A percentile compares a stretch with the other conserved stretches of the same genome.
These are phyloP conservation scores for Leccinellum luteum DNA, from an alignment of 768 basidiomycete species.

Conservation along the genomic window DNA sequence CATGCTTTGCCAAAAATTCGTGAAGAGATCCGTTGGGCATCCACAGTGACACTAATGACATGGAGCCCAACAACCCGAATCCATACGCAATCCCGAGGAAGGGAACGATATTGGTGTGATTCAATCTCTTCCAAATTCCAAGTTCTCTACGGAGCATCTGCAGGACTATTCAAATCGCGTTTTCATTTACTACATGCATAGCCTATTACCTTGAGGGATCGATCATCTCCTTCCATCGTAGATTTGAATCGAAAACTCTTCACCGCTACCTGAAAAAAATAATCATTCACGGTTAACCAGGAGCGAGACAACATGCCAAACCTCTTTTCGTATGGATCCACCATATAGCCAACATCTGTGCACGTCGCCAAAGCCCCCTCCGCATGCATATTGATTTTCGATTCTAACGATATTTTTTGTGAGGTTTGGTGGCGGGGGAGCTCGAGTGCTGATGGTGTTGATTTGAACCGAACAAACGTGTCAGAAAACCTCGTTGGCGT, in stretches of 20 bases:
- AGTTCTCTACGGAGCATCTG: neutral
- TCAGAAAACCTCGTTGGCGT: neutral
- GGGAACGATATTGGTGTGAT: too few relatives aligned
- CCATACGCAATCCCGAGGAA: too few relatives aligned
- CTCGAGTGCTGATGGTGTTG: neutral
- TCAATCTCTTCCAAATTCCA: too few relatives aligned
- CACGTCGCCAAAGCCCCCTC: neutral
- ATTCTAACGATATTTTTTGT: neutral
- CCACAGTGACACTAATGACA: too few relatives aligned
- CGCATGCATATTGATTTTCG: neutral
- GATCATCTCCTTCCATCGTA: neutral
- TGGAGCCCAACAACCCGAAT: too few relatives aligned
- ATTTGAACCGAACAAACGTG: neutral
- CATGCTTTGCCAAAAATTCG: neutral
- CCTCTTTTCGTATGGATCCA: neutral
- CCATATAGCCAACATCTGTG: neutral
- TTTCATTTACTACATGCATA: neutral
- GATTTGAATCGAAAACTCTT: neutral
- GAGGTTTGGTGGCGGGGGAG: neutral
- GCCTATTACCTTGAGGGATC: neutral
- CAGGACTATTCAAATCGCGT: too few relatives aligned
- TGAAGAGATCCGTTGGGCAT: neutral
- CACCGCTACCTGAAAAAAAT: neutral
- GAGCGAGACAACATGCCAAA: neutral
- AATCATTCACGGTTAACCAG: too few relatives aligned